Evolutionary conservation across 1,139 yeast species (phyloP), one percentile per base, ranked within the genome.

Genomic region (Debaryomycetaceae sp.): DNA sequence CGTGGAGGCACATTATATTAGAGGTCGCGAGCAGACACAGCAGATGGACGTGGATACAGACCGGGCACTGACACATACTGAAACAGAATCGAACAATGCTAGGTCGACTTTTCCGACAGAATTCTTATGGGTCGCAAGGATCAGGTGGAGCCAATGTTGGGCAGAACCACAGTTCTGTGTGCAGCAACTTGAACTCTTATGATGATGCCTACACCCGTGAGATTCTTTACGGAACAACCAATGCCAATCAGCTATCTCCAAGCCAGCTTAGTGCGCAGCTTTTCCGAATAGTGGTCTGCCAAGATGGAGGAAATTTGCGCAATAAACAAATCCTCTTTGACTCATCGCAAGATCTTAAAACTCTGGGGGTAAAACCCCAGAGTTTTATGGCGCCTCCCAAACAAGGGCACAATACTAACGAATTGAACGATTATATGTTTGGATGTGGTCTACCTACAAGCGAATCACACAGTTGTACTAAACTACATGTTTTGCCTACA

Each of bases 401-500:
- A 42, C 46, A 66, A 3, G 65, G 67, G 49, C 81, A 78, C 50
- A 67, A 72, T 34, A 51, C 62, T 8, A 63, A 65, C 45, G 83
- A 79, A 48, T 55, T 80, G 34, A 69, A 75, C 40, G 76, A 76
- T 47, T 76, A 70, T 51, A 76, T 78, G 78, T 80, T 78, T 58
- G 84, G 84, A 5, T 75, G 79, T 47, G 83, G 83, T 0, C 58
- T 79, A 34, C 80, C 82, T 11, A 63, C 76, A 5, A 76, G 68
- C 49, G 83, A 79, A 48, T 59, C 66, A n/a, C 66, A 66, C 34
- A 57, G 69, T 24, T 59, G 72, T 14, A 75, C 80, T 2, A 80
- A 79, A 49, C 54, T 79, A 6, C 83, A 79, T 56, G 54, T 66
- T 29, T 57, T 80, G 17, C 82, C 82, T 0, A 59, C 70, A 2